These are phyloP conservation scores for Corchorus olitorius DNA, from an alignment of 345 rosid species.

Conservation along the genomic window DNA sequence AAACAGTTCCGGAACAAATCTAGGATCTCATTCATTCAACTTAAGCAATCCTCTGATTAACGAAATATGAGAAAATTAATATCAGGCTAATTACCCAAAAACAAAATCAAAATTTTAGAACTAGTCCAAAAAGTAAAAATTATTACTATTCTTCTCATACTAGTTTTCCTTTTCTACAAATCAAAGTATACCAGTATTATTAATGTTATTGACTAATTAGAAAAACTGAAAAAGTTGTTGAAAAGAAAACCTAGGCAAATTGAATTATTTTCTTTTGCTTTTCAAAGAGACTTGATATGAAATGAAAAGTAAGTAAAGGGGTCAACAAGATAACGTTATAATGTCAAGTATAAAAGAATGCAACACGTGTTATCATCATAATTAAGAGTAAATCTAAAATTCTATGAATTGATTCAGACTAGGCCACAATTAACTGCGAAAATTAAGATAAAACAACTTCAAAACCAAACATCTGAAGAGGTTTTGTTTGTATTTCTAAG, in stretches of 20 bases:
- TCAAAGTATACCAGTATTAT: not conserved
- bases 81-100: too few species aligned
- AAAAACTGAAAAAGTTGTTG: not conserved
- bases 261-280: not conserved
- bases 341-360: not conserved
- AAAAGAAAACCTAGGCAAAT: not conserved
- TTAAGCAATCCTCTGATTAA: too few species aligned
- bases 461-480: not conserved
- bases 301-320: not conserved
- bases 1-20: not conserved
- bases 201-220: not conserved
- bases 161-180: too few species aligned
- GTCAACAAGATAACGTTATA: not conserved
- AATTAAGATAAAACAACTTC: not conserved
- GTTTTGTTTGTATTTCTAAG: not conserved
- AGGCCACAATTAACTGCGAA: slow-evolving; percentile 2
- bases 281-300: not conserved
- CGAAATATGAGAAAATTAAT: too few species aligned
- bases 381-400: not conserved
- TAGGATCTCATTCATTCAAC: not conserved
- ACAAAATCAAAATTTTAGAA: too few species aligned
- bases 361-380: not conserved
- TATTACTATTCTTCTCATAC: too few species aligned
- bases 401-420: not conserved
- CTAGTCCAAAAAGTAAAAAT: too few species aligned